Evolutionary conservation across 768 basidiomycete genomes (phyloP).

Genomic region (Tulasnella calospora): DNA sequence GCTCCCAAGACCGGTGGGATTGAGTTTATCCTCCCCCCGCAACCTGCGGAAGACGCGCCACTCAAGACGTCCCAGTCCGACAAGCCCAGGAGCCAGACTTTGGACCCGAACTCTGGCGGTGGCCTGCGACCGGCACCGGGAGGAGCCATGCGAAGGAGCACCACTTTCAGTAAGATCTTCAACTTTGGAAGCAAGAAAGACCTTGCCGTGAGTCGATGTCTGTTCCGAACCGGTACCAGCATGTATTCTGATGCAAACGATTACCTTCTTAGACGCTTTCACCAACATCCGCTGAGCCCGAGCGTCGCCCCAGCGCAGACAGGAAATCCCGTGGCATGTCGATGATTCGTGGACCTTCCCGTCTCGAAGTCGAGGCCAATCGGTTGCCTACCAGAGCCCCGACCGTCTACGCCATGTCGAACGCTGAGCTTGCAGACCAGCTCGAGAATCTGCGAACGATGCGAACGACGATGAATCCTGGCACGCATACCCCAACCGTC

Average conservation of each 20-base stretch:
- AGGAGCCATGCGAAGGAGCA: background rate
- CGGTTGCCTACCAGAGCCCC: background rate
- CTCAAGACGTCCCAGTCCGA: background rate
- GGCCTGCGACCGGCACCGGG: background rate
- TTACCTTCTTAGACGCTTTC: background rate
- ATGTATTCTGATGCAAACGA: background rate
- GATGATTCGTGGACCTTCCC: background rate
- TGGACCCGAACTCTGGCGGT: background rate
- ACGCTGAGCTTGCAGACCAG: background rate
- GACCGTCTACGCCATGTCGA: background rate
- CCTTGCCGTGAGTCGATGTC: background rate
- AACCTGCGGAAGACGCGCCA: background rate
- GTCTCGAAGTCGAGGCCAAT: conserved; percentile 5
- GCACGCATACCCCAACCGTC: background rate
- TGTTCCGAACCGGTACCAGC: background rate
- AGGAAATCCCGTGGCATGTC: background rate
- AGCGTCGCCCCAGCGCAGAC: background rate
- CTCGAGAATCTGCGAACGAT: background rate
- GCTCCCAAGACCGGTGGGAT: conserved; percentile 7
- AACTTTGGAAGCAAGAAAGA: background rate
- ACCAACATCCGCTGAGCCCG: background rate
- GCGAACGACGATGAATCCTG: background rate
- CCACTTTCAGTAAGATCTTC: background rate
- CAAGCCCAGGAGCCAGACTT: conserved; percentile 5
- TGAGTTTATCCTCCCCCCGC: background rate